These are phyloP conservation scores for Cryptomeria japonica DNA, from an alignment of 75 land plant species.

Conservation along the genomic window DNA sequence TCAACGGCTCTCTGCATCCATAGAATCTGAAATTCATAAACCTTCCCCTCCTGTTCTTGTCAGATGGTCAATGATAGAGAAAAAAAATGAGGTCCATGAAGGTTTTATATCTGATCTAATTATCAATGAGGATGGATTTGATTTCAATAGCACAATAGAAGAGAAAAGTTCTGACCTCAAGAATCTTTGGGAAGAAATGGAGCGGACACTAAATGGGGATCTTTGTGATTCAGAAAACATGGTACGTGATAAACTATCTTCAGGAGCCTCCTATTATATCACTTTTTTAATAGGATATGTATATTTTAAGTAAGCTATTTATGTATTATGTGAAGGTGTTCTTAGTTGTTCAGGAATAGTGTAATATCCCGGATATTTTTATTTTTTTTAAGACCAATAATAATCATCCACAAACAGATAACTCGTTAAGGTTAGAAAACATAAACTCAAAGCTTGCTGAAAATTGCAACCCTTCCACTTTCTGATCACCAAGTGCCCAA, in stretches of 20 bases:
- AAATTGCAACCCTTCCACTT: no score
- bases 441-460: no score
- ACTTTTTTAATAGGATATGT: background rate
- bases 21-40: constrained; percentile 3
- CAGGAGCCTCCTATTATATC: background rate
- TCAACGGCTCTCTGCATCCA: constrained; percentile 5
- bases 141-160: background rate
- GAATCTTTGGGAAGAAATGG: background rate
- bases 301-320: background rate
- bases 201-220: background rate
- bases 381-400: no score
- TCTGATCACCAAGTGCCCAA: no score
- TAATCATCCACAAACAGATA: no score
- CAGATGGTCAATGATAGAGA: constrained; percentile 6
- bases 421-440: no score
- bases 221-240: background rate
- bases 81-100: background rate
- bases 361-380: no score
- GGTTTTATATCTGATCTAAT: background rate
- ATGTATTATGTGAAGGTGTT: background rate
- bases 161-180: background rate
- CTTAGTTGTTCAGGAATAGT: background rate
- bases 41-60: background rate
- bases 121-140: background rate
- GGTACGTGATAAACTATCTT: background rate